Base-by-base conservation (phyloP, 306 rosid species). In the Trifolium repens region DNA sequence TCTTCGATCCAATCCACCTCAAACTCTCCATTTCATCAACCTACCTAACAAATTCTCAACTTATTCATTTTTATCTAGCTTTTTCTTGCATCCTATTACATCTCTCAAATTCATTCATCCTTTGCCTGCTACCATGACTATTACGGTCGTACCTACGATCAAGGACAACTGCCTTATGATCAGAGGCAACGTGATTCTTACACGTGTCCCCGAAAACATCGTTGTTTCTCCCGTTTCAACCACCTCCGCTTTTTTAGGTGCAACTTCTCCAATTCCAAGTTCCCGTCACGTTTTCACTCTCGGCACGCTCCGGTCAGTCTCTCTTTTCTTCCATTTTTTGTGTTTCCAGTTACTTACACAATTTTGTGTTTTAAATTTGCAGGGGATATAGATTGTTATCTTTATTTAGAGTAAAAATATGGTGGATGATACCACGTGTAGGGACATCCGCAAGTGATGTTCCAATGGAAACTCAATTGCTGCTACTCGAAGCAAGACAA, bases 381-480 rank as follows among this genome's bases (percentile, higher is more conserved):
- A 89, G 96, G 85, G 88, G 85, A 71, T 78, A 80, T 66, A 90
- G 71, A 82, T 77, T 86, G 55, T 49, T 89, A 39, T 83, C 83
- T 65, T 85, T 88, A 16, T 92, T 87, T 46, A 92, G 92, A 88
- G n/a, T 68, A 16, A 90, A 90, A 73, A 63, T 87, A 7, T 88
- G 96, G 92, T 88, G 97, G 96, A 88, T 92, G 97, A 90, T 84
- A 34, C 97, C 91, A 5, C 67, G 87, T 34, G 24, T 87, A 2
- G 92, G 96, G 34, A 73, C 68, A 50, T 78, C 82, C 0, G 94
- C 83, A 0, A 73, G 92, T 19, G 96, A 90, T 63, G 73, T 92
- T 81, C 92, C 94, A 5, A 37, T 83, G 22, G 96, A 92, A 78
- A 88, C 97, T 70, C 97, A 90, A 76, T 80, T 90, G 81, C 80